Evolutionary conservation across 176 grass and related monocot genomes (phyloP), one percentile per base, ranked within the genome.

Genomic region (Otatea glauca): DNA sequence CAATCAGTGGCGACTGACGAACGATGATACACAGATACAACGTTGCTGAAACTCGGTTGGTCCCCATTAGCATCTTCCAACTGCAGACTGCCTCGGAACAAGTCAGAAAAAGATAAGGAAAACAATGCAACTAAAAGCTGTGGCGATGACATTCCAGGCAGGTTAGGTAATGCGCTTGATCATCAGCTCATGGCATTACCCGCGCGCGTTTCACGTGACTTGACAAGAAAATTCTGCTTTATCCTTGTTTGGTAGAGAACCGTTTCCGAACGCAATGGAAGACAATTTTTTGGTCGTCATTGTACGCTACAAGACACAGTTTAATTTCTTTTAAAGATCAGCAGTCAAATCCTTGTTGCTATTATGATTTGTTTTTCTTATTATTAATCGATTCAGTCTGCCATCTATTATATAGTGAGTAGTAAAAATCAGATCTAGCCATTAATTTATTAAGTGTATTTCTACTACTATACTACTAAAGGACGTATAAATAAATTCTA

Each of bases 181-280:
- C 68, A 37, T 49, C 79, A 50, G 13, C 81, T 16, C 18, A 54
- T 39, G 58, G 44, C 29, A 70, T 47, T 56, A 29, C 48, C 67
- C 45, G 37, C 18, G 53, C 58, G 78, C 72, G 37, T 73, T 90
- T 90, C 88, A 83, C 88, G 83, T 78, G 78, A 59, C 72, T 21
- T 18, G 56, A 86, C 47, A 20, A 20, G 85, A 68, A 56, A 84
- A 90, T 67, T 20, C 45, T 47, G 72, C 38, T 67, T 65, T 67
- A 70, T 64, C 58, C 56, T 45, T 29, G 34, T 90, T 67, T 43
- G 83, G 83, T 76, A 82, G 65, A 90, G 65, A 63, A 35, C 83
- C 83, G 72, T 86, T 45, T 42, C 47, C 2, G 20, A 86, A 82
- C 83, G 83, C 72, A 76, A 76, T 41, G 14, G 25, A 43, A 25